These are phyloP conservation scores for Trametes punicea DNA, from an alignment of 768 basidiomycete species.

Conservation along the genomic window DNA sequence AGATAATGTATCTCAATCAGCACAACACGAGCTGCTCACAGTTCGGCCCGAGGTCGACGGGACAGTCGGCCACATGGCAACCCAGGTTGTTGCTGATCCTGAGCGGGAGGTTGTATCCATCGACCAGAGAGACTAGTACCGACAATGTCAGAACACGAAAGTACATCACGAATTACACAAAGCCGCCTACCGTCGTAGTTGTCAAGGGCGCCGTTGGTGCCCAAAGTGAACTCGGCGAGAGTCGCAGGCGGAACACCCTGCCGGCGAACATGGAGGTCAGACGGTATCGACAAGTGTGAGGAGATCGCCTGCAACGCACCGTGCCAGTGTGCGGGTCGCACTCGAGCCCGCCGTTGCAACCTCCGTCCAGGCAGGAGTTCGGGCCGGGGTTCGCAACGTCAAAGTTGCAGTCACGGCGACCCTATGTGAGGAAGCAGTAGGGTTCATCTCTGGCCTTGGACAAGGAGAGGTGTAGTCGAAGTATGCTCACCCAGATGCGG, in stretches of 20 bases:
- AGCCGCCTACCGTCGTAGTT: conserved; percentile 32
- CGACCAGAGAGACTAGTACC: conserved; percentile 30
- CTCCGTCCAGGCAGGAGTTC: conserved; percentile 36
- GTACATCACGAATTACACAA: neutral
- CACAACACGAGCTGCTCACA: conserved; percentile 28
- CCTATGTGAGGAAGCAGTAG: conserved; percentile 20
- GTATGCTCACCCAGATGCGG: conserved; percentile 34
- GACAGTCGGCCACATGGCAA: conserved; percentile 35
- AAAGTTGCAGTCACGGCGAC: conserved; percentile 40
- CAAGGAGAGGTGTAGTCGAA: neutral
- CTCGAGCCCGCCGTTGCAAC: conserved; percentile 39
- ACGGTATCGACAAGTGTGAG: neutral
- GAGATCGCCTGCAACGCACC: conserved; percentile 18
- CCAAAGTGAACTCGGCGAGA: conserved; percentile 37
- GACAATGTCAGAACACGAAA: neutral
- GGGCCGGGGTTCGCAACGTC: conserved; percentile 19
- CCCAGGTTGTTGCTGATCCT: conserved; percentile 31
- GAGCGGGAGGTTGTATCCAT: conserved; percentile 36
- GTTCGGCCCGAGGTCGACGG: conserved; percentile 36
- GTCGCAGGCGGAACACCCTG: conserved; percentile 36
- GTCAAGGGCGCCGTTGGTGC: conserved; percentile 25
- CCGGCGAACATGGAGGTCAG: neutral
- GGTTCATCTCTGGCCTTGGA: neutral
- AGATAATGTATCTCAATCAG: neutral
- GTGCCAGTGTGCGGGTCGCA: conserved; percentile 38